A percentile compares a stretch with the other conserved stretches of the same genome.
Evolutionary conservation across 176 grass and related monocot genomes (phyloP).

Genomic region (Aegilops speltoides): DNA sequence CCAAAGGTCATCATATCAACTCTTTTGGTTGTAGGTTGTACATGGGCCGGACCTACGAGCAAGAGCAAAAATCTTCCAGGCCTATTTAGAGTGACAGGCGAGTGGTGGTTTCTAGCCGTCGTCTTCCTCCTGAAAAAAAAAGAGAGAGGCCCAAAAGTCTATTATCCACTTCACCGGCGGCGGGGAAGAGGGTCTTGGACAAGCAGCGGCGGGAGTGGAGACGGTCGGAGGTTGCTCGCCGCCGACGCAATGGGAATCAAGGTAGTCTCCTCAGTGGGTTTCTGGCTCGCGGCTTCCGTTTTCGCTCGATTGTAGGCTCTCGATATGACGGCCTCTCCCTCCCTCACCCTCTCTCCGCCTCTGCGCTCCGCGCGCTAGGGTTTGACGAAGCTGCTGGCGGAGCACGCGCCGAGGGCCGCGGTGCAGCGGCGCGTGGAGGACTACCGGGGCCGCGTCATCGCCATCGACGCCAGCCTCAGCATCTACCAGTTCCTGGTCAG

Average conservation of each 20-base stretch:
- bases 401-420: slow-evolving; percentile 59
- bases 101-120: not conserved
- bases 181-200: not conserved
- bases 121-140: not conserved
- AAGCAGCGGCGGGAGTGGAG: not conserved
- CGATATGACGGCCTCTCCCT: not conserved
- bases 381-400: slow-evolving; percentile 85
- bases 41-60: too few species aligned
- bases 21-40: too few species aligned
- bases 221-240: slow-evolving; percentile 4
- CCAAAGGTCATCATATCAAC: too few species aligned
- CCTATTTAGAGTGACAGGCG: not conserved
- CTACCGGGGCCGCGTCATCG: slow-evolving; percentile 74
- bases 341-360: not conserved
- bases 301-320: not conserved
- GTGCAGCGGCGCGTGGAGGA: slow-evolving; percentile 63
- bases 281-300: not conserved
- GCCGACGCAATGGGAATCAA: slow-evolving; percentile 75
- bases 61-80: not conserved
- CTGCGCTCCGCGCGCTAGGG: slow-evolving; percentile 44
- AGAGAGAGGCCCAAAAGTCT: not conserved
- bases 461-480: slow-evolving; percentile 86
- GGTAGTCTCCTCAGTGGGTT: slow-evolving; percentile 7
- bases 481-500: slow-evolving; percentile 91
- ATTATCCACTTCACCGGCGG: not conserved